These are phyloP conservation scores for Paecilomyces fulvus DNA, from an alignment of 2,329 filamentous ascomycete genomes.

Conservation along the genomic window DNA sequence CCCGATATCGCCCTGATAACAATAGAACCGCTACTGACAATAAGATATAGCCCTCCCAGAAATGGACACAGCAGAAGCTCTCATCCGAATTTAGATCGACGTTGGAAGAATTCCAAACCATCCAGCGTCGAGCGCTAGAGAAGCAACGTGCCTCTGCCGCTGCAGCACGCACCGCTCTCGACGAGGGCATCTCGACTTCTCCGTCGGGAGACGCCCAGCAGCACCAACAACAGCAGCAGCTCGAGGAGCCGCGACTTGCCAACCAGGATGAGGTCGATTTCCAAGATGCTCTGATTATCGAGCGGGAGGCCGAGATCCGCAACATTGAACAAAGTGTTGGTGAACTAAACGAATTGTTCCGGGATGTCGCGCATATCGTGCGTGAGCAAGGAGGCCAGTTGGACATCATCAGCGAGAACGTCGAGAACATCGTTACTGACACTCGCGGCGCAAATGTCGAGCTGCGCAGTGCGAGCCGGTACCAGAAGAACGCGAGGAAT, in stretches of 20 bases:
- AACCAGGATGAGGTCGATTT: conserved; percentile 95
- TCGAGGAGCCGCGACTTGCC: conserved; percentile 71
- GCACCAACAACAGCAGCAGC: conserved; percentile 61
- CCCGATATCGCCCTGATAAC: not conserved
- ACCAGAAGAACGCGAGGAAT: conserved; percentile 91
- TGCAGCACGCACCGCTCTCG: conserved; percentile 72
- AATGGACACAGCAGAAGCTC: conserved; percentile 92
- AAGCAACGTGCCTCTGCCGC: conserved; percentile 82
- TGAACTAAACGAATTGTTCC: conserved; percentile 92
- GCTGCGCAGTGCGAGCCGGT: conserved; percentile 73
- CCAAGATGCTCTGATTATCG: conserved; percentile 88
- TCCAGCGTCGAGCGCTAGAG: conserved; percentile 85
- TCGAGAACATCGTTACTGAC: conserved; percentile 71
- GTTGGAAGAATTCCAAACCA: conserved; percentile 79
- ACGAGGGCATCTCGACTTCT: conserved; percentile 37
- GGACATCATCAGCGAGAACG: conserved; percentile 79
- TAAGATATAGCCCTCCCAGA: conserved; percentile 68
- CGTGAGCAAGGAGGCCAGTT: conserved; percentile 85
- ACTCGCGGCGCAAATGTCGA: conserved; percentile 80
- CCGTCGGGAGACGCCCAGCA: conserved; percentile 40
- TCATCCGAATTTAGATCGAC: conserved; percentile 86
- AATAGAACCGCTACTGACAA: conserved; percentile 3
- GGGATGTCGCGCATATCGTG: conserved; percentile 96
- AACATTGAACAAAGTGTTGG: conserved; percentile 96
- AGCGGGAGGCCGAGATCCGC: conserved; percentile 92